Evolutionary conservation across 192 early-diverging fungal genomes (phyloP), one percentile per base, ranked within the genome.

Genomic region (Coemansia pectinata): DNA sequence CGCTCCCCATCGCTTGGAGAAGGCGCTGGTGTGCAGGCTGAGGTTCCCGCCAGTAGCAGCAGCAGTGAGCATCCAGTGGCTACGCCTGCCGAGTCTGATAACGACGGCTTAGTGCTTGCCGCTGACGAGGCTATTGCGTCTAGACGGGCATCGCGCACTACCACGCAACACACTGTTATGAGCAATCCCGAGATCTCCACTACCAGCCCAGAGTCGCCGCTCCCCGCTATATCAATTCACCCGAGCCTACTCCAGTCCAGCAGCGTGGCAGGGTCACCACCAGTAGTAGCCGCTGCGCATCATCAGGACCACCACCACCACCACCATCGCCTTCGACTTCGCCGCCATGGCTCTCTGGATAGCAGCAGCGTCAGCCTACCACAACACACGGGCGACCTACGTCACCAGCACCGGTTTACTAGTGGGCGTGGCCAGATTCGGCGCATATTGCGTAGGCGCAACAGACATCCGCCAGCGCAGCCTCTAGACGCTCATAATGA

Each of bases 101-200:
- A 17, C 48, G 69, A 62, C 23, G 80, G 75, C 0, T 64, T 83
- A 66, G 36, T 75, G 34, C 66, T 83, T 45, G 64, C 71, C 2
- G 80, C 72, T 10, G 80, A 77, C 45, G 53, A 65, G 12, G 33
- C 15, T 10, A 76, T 77, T 31, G 62, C 60, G 4, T 74, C 74
- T 10, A 31, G 40, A 25, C 55, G 33, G 4, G 69, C 65, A 3
- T 68, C 78, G 33, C 78, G 73, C 40, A 40, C 66, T 39, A 25
- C 53, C n/a, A 72, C 75, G 19, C 57, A 42, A 6, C 21, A 66
- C 23, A 69, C 80, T 0, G 39, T 62, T 2, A 50, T 62, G 41
- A 72, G 75, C 69, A 67, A 57, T 29, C 72, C 76, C 0, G 74
- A 77, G 63, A 45, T 68, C 6, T 42, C 64, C 17, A 21, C 40